These are phyloP conservation scores for Rhizophagus prolifer DNA, from an alignment of 192 early-diverging fungal species.

Conservation along the genomic window DNA sequence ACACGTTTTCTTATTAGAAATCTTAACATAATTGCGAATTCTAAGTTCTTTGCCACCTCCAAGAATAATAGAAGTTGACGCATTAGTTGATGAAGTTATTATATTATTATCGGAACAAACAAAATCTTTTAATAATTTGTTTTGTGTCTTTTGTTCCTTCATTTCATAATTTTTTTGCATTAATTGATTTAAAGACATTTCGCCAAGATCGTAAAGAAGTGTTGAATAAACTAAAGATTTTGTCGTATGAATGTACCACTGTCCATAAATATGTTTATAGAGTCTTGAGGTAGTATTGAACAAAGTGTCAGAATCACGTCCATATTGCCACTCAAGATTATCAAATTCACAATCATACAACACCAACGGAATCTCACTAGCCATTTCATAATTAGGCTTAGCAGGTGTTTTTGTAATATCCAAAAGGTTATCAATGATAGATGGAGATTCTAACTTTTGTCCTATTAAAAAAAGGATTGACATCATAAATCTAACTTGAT, in stretches of 20 bases:
- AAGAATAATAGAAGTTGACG: background rate
- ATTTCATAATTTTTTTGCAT: background rate
- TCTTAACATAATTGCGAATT: constrained; percentile 17
- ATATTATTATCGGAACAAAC: background rate
- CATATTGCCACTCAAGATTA: constrained; percentile 60
- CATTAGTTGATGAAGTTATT: background rate
- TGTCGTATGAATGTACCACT: constrained; percentile 50
- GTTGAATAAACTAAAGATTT: constrained; percentile 49
- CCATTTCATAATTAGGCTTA: constrained; percentile 91
- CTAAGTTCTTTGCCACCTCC: constrained; percentile 12
- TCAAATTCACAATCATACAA: constrained; percentile 83
- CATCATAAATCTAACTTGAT: constrained; percentile 98
- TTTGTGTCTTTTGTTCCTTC: background rate
- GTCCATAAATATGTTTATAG: constrained; percentile 47
- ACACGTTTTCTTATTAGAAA: constrained; percentile 1
- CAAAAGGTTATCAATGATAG: constrained; percentile 65
- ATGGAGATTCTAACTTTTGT: constrained; percentile 71
- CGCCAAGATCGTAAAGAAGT: constrained; percentile 39
- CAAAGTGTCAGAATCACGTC: constrained; percentile 39
- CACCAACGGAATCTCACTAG: constrained; percentile 84
- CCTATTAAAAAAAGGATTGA: constrained; percentile 85
- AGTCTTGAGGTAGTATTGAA: constrained; percentile 37
- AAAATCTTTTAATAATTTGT: background rate
- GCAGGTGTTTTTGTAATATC: constrained; percentile 63
- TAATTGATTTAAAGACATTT: constrained; percentile 28